Evolutionary conservation across 2,329 filamentous ascomycete genomes (phyloP).

Genomic region (Verticillium zaregamsianum): DNA sequence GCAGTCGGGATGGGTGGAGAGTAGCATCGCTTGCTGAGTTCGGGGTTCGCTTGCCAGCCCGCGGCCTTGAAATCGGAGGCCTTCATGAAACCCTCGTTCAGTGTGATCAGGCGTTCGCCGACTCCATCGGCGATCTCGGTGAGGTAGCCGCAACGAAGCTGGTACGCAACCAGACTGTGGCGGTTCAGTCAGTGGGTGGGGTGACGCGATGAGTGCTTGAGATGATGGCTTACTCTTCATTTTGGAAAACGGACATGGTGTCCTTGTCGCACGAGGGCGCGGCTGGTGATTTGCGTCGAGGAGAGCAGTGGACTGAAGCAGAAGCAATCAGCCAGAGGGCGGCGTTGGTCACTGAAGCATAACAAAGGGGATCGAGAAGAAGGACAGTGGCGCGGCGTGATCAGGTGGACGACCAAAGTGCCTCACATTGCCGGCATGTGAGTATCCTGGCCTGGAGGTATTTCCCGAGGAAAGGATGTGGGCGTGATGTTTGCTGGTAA

Average conservation of each 20-base stretch:
- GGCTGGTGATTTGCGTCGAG: neutral
- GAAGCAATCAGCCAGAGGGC: neutral
- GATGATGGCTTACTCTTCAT: conserved; percentile 30
- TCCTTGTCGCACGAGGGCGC: neutral
- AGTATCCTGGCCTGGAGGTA: neutral
- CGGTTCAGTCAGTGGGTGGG: neutral
- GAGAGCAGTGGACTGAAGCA: neutral
- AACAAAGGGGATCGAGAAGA: neutral
- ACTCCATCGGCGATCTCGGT: conserved; percentile 78
- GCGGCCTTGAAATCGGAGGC: conserved; percentile 78
- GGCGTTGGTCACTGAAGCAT: neutral
- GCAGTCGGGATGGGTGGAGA: conserved; percentile 83
- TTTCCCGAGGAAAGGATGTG: neutral
- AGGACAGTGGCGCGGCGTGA: neutral
- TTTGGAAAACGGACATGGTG: conserved; percentile 39
- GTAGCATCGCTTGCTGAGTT: conserved; percentile 77
- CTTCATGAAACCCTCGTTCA: conserved; percentile 76
- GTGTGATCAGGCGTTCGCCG: conserved; percentile 76
- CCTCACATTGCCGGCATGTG: conserved; percentile 4
- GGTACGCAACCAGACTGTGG: conserved; percentile 72
- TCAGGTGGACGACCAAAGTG: neutral
- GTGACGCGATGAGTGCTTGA: neutral
- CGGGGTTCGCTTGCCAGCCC: conserved; percentile 71
- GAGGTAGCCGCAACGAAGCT: conserved; percentile 76
- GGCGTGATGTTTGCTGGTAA: no score